These are phyloP conservation scores for Rhytidiadelphus loreus DNA, from an alignment of 225 moss, liverwort and hornwort genomes.

Conservation along the genomic window DNA sequence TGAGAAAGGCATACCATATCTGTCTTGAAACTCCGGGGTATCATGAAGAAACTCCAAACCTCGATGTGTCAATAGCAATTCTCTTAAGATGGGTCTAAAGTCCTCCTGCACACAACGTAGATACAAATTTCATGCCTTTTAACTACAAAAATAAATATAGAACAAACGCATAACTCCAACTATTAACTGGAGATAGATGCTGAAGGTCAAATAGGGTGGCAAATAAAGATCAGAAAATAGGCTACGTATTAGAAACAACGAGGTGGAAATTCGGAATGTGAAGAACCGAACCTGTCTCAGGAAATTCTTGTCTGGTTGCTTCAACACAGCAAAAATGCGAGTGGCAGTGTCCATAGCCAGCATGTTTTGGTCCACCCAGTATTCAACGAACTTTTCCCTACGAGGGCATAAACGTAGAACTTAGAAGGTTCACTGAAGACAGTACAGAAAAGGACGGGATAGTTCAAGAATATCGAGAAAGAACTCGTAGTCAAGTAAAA, in stretches of 20 bases:
- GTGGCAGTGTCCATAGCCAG: conserved; percentile 75
- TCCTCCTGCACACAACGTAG: conserved; percentile 56
- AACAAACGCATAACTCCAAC: not conserved
- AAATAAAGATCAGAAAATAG: not conserved
- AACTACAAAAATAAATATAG: not conserved
- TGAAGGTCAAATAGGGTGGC: not conserved
- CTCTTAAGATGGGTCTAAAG: conserved; percentile 92
- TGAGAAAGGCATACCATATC: conserved; percentile 63
- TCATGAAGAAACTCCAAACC: conserved; percentile 99
- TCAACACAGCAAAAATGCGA: conserved; percentile 83
- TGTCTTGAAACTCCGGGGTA: conserved; percentile 98
- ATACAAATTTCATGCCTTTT: not conserved
- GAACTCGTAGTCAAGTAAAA: not conserved
- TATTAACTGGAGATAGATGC: not conserved
- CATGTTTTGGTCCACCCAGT: conserved; percentile 93
- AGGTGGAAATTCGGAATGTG: not conserved
- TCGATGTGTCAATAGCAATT: conserved; percentile 81
- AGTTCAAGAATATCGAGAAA: not conserved
- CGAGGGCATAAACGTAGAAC: not conserved
- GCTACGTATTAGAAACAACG: not conserved
- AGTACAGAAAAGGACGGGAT: not conserved
- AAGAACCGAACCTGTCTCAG: conserved; percentile 62
- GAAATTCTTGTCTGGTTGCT: conserved; percentile 86
- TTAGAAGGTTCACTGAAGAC: not conserved
- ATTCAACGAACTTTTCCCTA: conserved; percentile 84